phyloP scores from a whole-genome alignment of 129 eudicot genomes.

The Flaveria sonorensis region DNA sequence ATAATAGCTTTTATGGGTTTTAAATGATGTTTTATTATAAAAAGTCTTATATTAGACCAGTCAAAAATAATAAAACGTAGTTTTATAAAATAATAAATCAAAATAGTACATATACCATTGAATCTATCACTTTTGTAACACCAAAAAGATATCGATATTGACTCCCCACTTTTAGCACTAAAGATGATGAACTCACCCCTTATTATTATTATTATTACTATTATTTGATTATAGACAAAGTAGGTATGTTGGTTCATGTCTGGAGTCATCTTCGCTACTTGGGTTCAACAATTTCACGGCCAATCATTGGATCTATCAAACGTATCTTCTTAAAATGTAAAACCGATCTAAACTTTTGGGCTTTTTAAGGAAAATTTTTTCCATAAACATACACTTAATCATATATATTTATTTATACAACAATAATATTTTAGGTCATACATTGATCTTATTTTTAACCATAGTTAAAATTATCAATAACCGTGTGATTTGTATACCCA shows the following conservation, averaged over 20 bases:
- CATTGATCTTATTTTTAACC: too few relatives aligned
- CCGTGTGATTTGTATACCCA: neutral
- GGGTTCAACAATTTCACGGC: conserved; percentile 30
- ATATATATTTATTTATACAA: too few relatives aligned
- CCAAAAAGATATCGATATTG: neutral
- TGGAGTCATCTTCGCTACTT: conserved; percentile 26
- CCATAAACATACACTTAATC: neutral
- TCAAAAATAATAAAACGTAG: too few relatives aligned
- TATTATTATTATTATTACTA: too few relatives aligned
- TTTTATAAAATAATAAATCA: too few relatives aligned
- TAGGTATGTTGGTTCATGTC: conserved; percentile 32
- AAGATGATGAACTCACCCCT: neutral
- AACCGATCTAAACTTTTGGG: conserved; percentile 21
- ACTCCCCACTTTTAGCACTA: neutral
- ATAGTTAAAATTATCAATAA: too few relatives aligned
- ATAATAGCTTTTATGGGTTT: too few relatives aligned
- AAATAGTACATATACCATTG: too few relatives aligned
- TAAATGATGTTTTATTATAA: too few relatives aligned
- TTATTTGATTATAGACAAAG: neutral
- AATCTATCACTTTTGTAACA: too few relatives aligned
- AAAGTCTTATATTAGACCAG: too few relatives aligned
- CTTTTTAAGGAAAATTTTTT: neutral
- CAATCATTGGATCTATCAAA: conserved; percentile 29
- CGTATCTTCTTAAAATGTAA: conserved; percentile 24
- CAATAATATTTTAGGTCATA: too few relatives aligned